phyloP scores from a whole-genome alignment of 2,329 filamentous ascomycete genomes.

The Fusarium kyushuense region DNA sequence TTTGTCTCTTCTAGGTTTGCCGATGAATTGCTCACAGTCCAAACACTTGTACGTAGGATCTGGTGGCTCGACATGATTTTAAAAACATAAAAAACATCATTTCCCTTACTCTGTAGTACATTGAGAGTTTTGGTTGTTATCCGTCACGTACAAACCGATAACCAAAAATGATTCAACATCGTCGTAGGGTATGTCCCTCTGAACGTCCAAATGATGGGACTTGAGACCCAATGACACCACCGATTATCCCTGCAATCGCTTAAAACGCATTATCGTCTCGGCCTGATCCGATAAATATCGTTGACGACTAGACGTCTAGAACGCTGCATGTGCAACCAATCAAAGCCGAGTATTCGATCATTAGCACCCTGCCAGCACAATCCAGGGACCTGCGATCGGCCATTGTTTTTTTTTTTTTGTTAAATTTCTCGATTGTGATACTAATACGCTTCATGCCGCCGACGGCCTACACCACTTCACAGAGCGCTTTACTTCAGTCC shows the following conservation, averaged over 20 bases:
- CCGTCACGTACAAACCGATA: background rate
- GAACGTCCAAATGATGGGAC: background rate
- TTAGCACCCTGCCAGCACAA: slow-evolving; percentile 4
- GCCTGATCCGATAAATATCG: slow-evolving; percentile 33
- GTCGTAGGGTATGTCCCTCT: slow-evolving; percentile 11
- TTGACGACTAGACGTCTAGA: slow-evolving; percentile 41
- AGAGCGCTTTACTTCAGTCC: background rate
- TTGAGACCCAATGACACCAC: slow-evolving; percentile 40
- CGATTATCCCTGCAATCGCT: slow-evolving; percentile 31
- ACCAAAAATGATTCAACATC: background rate
- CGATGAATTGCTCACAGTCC: background rate
- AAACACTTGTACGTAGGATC: background rate
- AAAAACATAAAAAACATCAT: too few species aligned
- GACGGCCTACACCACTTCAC: background rate
- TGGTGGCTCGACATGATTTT: too few species aligned
- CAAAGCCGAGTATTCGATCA: slow-evolving; percentile 1
- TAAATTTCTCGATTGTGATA: slow-evolving; percentile 7
- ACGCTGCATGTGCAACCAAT: slow-evolving; percentile 27
- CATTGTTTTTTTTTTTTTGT: slow-evolving; percentile 1
- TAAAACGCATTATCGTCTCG: slow-evolving; percentile 14
- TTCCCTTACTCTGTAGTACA: background rate
- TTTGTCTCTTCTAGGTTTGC: background rate
- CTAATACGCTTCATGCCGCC: background rate
- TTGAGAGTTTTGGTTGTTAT: background rate
- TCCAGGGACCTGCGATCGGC: slow-evolving; percentile 34